phyloP scores from a whole-genome alignment of 257 asterid species.

The Solanum gandarillasii region DNA sequence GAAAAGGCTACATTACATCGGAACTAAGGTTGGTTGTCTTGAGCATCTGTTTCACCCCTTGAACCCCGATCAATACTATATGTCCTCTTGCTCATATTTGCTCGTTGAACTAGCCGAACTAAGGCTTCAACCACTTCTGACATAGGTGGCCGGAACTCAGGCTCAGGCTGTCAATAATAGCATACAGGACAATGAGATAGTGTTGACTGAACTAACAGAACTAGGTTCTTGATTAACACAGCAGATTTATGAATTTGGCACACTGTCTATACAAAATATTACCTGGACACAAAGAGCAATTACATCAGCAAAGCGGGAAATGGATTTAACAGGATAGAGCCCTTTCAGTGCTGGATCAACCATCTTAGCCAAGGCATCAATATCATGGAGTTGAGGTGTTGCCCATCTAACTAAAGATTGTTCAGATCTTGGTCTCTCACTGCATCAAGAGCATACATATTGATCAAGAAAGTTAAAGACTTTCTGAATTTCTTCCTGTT shows the following conservation, averaged over 20 bases:
- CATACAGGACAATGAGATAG: not conserved
- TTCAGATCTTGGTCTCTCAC: conserved; percentile 58
- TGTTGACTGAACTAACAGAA: not conserved
- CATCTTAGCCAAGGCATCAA: conserved; percentile 69
- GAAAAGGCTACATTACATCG: not conserved
- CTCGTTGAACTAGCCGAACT: conserved; percentile 69
- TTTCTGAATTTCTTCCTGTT: not conserved
- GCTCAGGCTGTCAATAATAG: conserved; percentile 53
- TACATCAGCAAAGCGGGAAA: conserved; percentile 76
- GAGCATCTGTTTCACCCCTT: not conserved
- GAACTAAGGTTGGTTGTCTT: not conserved
- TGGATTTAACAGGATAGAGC: conserved; percentile 62
- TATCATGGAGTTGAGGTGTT: conserved; percentile 75
- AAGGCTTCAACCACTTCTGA: conserved; percentile 81
- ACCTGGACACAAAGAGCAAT: conserved; percentile 76
- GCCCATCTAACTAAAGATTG: conserved; percentile 80
- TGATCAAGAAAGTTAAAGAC: not conserved
- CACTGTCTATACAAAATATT: not conserved
- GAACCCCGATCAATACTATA: conserved; percentile 30
- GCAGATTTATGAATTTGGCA: not conserved
- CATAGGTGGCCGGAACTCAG: conserved; percentile 89
- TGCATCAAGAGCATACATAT: conserved; percentile 6
- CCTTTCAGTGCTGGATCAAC: conserved; percentile 69
- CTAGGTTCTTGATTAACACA: not conserved
- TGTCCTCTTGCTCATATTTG: conserved; percentile 78